Evolutionary conservation across 208 protist species (phyloP), one percentile per base, ranked within the genome.

Genomic region (Trypanosoma theileri): DNA sequence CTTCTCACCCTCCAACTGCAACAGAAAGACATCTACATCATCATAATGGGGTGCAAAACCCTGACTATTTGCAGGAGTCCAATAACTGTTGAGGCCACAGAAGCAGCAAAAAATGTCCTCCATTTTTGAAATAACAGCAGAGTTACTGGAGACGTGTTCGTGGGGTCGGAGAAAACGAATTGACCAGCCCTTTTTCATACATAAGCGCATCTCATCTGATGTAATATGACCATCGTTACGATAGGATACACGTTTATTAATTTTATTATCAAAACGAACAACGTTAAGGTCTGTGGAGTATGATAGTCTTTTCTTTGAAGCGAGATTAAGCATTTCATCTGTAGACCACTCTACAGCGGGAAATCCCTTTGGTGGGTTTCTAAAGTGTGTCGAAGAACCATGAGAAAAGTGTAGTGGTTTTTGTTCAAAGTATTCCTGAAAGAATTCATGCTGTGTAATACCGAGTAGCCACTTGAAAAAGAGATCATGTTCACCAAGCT

Each of bases 11-110:
- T 98, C 96, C 1, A 97, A 59, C 74, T 99, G 97, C 35, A 98
- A 69, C n/a, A 99, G 83, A 61, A 98, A 98, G 21, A 94, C 97
- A 44, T 98, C 96, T 0, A 99, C 93, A 73, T 99, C 97, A 71
- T 99, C 97, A 78, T 95, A 98, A 84, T 98, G 97, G 50, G 97
- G 96, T 4, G 97, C 97, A 58, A 98, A 96, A 24, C 93, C 93
- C 68, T 97, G 88, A 46, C 86, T 89, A 51, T 80, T 71, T 40
- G 90, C 70, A 11, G 96, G 95, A 1, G 97, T 98, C 68, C 97
- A 88, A 82, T 98, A 98, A 59, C 91, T 88, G 82, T 98, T 98
- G 35, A 89, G 75, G 16, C 96, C 96, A 53, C 87, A 92, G 54
- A 85, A 85, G 67, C 81, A 92, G 53, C 74, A 70, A 65, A 97